Conservation (phyloP, 169 alveolate species). For the Babesia caballi region DNA sequence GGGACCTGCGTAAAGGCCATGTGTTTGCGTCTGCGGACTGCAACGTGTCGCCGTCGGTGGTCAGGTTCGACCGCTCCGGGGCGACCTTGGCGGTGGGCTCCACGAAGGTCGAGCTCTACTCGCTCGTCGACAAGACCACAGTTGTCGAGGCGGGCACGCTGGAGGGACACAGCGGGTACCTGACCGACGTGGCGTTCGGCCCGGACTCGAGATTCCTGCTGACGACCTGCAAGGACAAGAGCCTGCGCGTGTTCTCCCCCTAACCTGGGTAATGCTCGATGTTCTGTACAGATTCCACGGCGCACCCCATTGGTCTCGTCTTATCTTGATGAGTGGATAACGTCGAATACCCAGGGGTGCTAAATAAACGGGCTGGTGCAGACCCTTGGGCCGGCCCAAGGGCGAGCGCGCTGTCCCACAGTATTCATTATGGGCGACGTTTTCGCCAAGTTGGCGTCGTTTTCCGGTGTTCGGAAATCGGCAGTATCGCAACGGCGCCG, state of each 20-base stretch:
- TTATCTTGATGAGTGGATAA: background rate
- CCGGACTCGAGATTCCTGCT: constrained; percentile 34
- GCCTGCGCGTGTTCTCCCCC: constrained; percentile 28
- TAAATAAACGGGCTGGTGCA: background rate
- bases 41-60: constrained; percentile 59
- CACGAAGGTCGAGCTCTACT: constrained; percentile 58
- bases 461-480: constrained; percentile 11
- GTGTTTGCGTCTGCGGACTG: constrained; percentile 66
- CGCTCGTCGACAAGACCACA: constrained; percentile 36
- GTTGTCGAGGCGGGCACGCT: constrained; percentile 7
- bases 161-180: constrained; percentile 58
- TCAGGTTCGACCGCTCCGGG: constrained; percentile 74
- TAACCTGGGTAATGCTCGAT: background rate
- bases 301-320: background rate
- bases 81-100: constrained; percentile 56
- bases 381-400: background rate
- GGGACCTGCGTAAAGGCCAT: constrained; percentile 79
- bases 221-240: constrained; percentile 55
- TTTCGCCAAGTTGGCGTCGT: constrained; percentile 36
- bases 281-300: background rate
- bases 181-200: constrained; percentile 58
- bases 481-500: background rate
- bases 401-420: background rate
- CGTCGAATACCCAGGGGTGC: background rate
- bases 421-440: constrained; percentile 13